A percentile compares a stretch with the other conserved stretches of the same genome.
These are phyloP conservation scores for Metarhizium anisopliae DNA, from an alignment of 2,329 filamentous ascomycete species.

Conservation along the genomic window DNA sequence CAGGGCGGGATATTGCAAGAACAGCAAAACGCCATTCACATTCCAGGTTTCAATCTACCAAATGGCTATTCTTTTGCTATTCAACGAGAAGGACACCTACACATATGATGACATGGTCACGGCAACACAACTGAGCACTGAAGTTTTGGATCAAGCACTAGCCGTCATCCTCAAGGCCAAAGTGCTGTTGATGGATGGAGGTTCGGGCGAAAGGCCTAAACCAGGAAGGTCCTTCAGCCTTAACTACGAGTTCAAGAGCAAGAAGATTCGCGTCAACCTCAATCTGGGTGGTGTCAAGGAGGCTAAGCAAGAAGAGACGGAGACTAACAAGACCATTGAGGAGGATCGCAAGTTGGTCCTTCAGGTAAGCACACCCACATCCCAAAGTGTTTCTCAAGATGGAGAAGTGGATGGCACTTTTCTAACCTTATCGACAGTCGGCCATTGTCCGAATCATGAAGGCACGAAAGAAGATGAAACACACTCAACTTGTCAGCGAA, in stretches of 20 bases:
- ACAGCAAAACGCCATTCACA: slow-evolving; percentile 82
- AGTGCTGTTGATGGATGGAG: slow-evolving; percentile 65
- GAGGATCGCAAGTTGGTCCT: slow-evolving; percentile 94
- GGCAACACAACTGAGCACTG: slow-evolving; percentile 68
- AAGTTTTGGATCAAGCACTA: slow-evolving; percentile 80
- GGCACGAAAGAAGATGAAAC: slow-evolving; percentile 97
- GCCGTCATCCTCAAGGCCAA: slow-evolving; percentile 88
- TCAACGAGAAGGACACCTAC: slow-evolving; percentile 83
- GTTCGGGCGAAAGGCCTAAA: slow-evolving; percentile 61
- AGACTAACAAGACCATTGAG: slow-evolving; percentile 99
- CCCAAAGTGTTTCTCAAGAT: neutral
- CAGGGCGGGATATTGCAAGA: slow-evolving; percentile 86
- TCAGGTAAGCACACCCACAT: slow-evolving; percentile 58
- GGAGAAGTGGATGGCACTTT: neutral
- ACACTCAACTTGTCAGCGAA: slow-evolving; percentile 86
- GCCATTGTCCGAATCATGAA: slow-evolving; percentile 99
- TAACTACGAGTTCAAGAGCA: slow-evolving; percentile 95
- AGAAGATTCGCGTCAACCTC: slow-evolving; percentile 95
- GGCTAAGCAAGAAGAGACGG: slow-evolving; percentile 89
- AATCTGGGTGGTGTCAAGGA: slow-evolving; percentile 94
- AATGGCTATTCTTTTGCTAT: slow-evolving; percentile 90
- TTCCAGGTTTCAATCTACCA: slow-evolving; percentile 98
- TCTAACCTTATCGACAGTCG: slow-evolving; percentile 50
- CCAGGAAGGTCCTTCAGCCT: slow-evolving; percentile 72
- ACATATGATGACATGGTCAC: slow-evolving; percentile 81